Base-by-base conservation (phyloP, 441 rosid genomes). In the Daphne laureola region DNA sequence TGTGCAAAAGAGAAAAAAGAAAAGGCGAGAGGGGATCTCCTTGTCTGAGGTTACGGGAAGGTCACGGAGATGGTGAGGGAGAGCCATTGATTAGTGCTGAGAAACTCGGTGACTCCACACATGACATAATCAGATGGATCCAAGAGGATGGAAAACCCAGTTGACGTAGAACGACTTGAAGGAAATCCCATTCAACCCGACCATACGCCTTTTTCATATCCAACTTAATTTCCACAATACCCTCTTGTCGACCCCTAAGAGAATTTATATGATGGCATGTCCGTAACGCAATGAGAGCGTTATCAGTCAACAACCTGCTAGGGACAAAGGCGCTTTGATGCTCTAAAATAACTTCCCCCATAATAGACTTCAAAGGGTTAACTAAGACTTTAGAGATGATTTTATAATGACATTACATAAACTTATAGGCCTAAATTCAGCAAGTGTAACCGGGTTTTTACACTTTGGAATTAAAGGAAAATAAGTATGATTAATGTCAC, bases 181-280 rank as follows among this genome's bases (percentile, higher is more conserved):
- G 14, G 14, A 46, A 46, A 3, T 9, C 13, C 43, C 44, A 57
- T 12, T 57, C 53, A 0, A 57, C 25, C n/a, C 45, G 26, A 16
- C 46, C 53, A 14, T 57, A 57, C 8, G 53, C 61, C 7, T 57
- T 56, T 12, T 3, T 8, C 8, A 57, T 57, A 27, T 57, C 52
- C 1, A 46, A 3, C 16, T 61, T 61, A 3, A 55, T 13, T n/a
- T 46, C 16, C 27, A 47, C 1, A 0, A 16, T 1, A 12, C 49
- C 16, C 15, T 46, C 1, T 4, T 4, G 8, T 8, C 23, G 14
- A 4, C 4, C 9, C 4, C 11, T 5, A 4, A 11, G 17, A 8
- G 11, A 17, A 17, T 47, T 47, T 1, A 46, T 4, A 2, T 42
- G 12, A 17, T 47, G 51, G 26, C 17, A n/a, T 14, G 27, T 18